Evolutionary conservation across 192 early-diverging fungal species (phyloP).

Genomic region (Cetraspora pellucida): DNA sequence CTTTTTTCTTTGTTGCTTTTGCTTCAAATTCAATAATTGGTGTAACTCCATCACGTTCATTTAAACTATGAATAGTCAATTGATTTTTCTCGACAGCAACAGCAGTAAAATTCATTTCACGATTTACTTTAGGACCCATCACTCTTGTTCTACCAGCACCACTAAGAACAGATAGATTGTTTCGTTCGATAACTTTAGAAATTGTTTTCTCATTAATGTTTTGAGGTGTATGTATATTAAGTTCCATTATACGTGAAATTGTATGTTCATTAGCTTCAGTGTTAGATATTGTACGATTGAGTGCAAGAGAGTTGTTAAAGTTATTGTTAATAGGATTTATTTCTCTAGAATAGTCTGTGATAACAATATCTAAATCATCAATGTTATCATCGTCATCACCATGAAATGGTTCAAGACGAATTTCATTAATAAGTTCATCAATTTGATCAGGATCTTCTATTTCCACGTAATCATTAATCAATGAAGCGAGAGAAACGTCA

Average conservation of each 20-base stretch:
- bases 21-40: slow-evolving; percentile 29
- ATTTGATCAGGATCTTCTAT: slow-evolving; percentile 59
- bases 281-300: background rate
- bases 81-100: slow-evolving; percentile 73
- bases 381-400: slow-evolving; percentile 40
- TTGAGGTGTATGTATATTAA: slow-evolving; percentile 59
- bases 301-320: background rate
- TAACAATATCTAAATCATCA: slow-evolving; percentile 36
- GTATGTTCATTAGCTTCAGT: slow-evolving; percentile 46
- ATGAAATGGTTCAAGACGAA: slow-evolving; percentile 39
- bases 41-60: slow-evolving; percentile 47
- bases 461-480: slow-evolving; percentile 62
- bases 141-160: slow-evolving; percentile 47
- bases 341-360: background rate
- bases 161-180: slow-evolving; percentile 61
- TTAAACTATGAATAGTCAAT: slow-evolving; percentile 68
- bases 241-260: slow-evolving; percentile 55
- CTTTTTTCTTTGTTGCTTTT: slow-evolving; percentile 40
- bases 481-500: slow-evolving; percentile 66
- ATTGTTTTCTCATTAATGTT: slow-evolving; percentile 72
- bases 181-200: slow-evolving; percentile 70
- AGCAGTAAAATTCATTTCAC: slow-evolving; percentile 58
- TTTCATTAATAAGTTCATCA: slow-evolving; percentile 46
- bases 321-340: background rate
- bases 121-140: slow-evolving; percentile 38